A percentile compares a stretch with the other conserved stretches of the same genome.
Conservation (phyloP, 306 rosid species). For the Fagus sylvatica region DNA sequence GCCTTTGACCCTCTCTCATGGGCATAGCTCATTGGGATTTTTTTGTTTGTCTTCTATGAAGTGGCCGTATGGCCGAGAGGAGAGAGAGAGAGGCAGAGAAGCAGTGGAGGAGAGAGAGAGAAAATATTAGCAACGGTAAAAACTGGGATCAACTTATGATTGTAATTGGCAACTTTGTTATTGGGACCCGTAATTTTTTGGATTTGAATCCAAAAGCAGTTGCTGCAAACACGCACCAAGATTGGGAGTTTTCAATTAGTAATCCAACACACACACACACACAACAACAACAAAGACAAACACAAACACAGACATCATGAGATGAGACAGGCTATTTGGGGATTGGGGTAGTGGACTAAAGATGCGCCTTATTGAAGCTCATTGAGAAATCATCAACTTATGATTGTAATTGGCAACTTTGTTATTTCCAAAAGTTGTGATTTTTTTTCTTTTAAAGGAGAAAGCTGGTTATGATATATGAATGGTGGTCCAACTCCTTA, state of each 20-base stretch:
- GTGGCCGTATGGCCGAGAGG: no score
- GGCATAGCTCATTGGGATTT: neutral
- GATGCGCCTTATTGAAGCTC: slow-evolving; percentile 26
- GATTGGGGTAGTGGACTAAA: slow-evolving; percentile 22
- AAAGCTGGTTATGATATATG: neutral
- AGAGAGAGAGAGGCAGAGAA: no score
- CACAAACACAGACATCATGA: slow-evolving; percentile 20
- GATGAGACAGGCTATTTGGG: slow-evolving; percentile 25
- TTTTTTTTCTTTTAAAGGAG: neutral
- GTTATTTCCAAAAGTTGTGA: neutral
- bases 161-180: neutral
- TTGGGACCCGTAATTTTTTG: no score
- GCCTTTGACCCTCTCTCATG: slow-evolving; percentile 34
- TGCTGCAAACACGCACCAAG: no score
- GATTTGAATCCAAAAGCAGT: no score
- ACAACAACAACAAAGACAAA: no score
- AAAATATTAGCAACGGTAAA: no score
- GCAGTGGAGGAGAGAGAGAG: no score
- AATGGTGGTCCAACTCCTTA: neutral
- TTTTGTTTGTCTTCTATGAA: no score
- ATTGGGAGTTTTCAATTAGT: slow-evolving; percentile 33
- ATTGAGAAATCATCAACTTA: neutral
- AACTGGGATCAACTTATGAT: neutral
- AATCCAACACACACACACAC: no score
- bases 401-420: neutral